These are phyloP conservation scores for Trifolium repens DNA, from an alignment of 306 rosid species.

Conservation along the genomic window DNA sequence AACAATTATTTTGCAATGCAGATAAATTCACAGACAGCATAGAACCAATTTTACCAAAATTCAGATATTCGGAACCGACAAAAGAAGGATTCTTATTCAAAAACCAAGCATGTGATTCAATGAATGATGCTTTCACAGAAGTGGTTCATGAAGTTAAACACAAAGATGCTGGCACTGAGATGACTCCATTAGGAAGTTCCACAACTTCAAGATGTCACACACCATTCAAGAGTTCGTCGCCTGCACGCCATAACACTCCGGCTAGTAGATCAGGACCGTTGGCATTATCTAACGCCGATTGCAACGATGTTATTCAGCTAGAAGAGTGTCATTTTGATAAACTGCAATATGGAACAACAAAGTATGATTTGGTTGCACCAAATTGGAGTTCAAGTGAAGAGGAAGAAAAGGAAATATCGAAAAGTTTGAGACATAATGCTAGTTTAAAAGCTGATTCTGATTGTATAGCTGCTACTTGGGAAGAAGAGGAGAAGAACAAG, in stretches of 20 bases:
- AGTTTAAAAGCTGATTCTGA: constrained; percentile 65
- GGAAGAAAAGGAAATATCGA: constrained; percentile 91
- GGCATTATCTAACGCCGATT: constrained; percentile 46
- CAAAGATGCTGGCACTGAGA: constrained; percentile 86
- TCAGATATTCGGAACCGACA: constrained; percentile 60
- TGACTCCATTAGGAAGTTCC: constrained; percentile 97
- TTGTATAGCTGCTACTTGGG: constrained; percentile 79
- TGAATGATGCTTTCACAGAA: constrained; percentile 66
- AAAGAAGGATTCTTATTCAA: constrained; percentile 77
- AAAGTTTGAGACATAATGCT: constrained; percentile 85
- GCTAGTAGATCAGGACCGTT: constrained; percentile 84
- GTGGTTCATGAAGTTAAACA: constrained; percentile 63
- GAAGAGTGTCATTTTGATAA: constrained; percentile 87
- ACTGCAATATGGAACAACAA: constrained; percentile 69
- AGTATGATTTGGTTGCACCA: constrained; percentile 69
- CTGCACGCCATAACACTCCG: constrained; percentile 92
- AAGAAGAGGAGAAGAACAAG: constrained; percentile 82
- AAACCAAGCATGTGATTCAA: constrained; percentile 54
- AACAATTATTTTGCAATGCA: constrained; percentile 47
- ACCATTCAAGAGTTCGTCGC: constrained; percentile 82
- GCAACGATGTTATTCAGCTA: constrained; percentile 64
- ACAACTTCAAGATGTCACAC: constrained; percentile 93
- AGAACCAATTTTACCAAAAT: constrained; percentile 59
- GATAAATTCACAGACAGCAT: constrained; percentile 83
- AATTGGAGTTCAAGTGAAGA: constrained; percentile 97